phyloP scores from a whole-genome alignment of 2,329 filamentous ascomycete genomes.

The Neophaeococcomyces aloes region DNA sequence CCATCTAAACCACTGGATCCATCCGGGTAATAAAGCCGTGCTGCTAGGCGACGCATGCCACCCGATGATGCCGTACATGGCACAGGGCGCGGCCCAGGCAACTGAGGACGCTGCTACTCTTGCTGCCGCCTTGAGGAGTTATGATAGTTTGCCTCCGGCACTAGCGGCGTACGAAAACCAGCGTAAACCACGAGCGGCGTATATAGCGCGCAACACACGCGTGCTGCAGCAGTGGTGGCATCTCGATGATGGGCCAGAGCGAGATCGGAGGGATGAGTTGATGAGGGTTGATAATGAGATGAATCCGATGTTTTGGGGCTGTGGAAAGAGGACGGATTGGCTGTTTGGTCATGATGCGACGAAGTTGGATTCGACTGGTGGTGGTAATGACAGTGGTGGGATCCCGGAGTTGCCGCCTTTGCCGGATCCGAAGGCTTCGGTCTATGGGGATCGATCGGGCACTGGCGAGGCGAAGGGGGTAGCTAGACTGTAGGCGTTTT shows the following conservation, averaged over 20 bases:
- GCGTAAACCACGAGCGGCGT: constrained; percentile 16
- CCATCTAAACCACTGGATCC: constrained; percentile 25
- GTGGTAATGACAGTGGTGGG: neutral
- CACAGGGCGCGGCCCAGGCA: constrained; percentile 35
- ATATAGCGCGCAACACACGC: constrained; percentile 24
- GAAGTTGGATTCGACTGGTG: constrained; percentile 5
- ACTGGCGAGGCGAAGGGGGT: no score
- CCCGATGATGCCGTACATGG: constrained; percentile 37
- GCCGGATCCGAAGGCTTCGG: constrained; percentile 8
- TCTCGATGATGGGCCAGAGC: constrained; percentile 23
- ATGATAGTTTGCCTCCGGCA: constrained; percentile 8
- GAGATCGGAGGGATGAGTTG: constrained; percentile 21
- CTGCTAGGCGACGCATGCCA: constrained; percentile 36
- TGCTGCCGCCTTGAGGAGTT: constrained; percentile 14
- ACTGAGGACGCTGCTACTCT: constrained; percentile 35
- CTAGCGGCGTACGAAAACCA: constrained; percentile 37
- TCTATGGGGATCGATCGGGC: no score
- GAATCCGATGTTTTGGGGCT: constrained; percentile 26
- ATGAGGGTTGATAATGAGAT: constrained; percentile 20
- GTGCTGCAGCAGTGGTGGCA: constrained; percentile 27
- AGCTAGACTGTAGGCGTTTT: no score
- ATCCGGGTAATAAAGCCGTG: constrained; percentile 23
- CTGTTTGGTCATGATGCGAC: constrained; percentile 22
- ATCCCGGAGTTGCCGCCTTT: constrained; percentile 12
- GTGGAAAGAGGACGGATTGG: constrained; percentile 22